phyloP scores from a whole-genome alignment of 1,284 basidiomycete genomes.

The Ustilago esculenta region DNA sequence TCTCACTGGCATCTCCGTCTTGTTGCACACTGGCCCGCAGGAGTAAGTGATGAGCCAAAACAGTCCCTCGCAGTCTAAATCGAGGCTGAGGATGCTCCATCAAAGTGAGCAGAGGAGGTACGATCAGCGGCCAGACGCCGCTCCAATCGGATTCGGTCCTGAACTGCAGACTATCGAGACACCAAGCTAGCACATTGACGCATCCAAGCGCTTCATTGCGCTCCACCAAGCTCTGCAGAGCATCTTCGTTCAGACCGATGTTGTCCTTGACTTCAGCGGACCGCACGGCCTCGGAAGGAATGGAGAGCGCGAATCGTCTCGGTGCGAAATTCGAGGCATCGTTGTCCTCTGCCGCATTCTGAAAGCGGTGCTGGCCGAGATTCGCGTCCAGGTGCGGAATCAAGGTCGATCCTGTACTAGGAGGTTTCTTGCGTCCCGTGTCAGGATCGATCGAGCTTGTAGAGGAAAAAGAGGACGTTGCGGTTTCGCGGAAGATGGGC shows the following conservation, averaged over 20 bases:
- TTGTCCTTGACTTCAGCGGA: too few species aligned
- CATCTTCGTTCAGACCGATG: too few species aligned
- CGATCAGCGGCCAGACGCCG: conserved; percentile 24
- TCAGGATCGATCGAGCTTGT: conserved; percentile 11
- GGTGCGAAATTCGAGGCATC: conserved; percentile 20
- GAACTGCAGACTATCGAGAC: conserved; percentile 10
- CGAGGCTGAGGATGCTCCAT: conserved; percentile 35
- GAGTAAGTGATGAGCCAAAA: conserved; percentile 10
- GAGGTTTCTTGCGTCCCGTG: conserved; percentile 23
- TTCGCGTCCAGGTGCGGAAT: conserved; percentile 22
- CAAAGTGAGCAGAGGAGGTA: conserved; percentile 39
- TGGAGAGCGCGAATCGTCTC: conserved; percentile 1
- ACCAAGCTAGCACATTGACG: conserved; percentile 27
- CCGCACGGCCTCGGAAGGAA: neutral
- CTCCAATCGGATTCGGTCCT: conserved; percentile 25
- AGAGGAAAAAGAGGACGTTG: conserved; percentile 13
- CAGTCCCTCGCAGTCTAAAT: conserved; percentile 16
- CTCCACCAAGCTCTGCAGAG: neutral
- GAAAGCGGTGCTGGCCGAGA: conserved; percentile 29
- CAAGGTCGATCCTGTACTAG: conserved; percentile 6
- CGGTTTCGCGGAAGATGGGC: conserved; percentile 24
- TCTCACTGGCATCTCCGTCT: neutral
- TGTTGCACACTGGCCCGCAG: neutral
- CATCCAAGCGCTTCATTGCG: conserved; percentile 36
- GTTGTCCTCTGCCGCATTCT: conserved; percentile 16